phyloP scores from a whole-genome alignment of 1,284 basidiomycete species.

The Trametes pubescens region DNA sequence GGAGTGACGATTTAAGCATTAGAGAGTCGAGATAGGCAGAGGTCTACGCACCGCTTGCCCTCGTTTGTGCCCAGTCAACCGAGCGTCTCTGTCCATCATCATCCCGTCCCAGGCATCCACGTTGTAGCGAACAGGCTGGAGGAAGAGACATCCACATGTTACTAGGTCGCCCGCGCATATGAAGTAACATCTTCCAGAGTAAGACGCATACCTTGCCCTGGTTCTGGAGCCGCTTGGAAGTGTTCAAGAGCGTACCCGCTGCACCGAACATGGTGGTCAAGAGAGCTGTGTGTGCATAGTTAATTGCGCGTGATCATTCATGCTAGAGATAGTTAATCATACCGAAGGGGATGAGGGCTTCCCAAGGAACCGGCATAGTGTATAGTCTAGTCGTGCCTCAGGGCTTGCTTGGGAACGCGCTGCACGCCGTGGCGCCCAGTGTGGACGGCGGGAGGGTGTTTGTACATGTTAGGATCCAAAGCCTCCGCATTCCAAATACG shows the following conservation, averaged over 20 bases:
- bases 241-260: conserved; percentile 85
- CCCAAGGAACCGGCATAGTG: conserved; percentile 92
- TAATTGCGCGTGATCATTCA: background rate
- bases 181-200: background rate
- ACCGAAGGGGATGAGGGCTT: conserved; percentile 95
- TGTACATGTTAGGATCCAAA: conserved; percentile 27
- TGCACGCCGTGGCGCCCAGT: conserved; percentile 9
- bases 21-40: conserved; percentile 4
- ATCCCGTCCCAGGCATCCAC: conserved; percentile 91
- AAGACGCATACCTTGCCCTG: conserved; percentile 78
- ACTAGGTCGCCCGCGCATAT: background rate
- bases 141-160: background rate
- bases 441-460: conserved; percentile 17
- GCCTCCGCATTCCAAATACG: conserved; percentile 19
- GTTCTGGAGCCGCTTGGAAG: conserved; percentile 82
- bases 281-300: conserved; percentile 62
- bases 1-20: conserved; percentile 5
- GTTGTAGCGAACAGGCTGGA: conserved; percentile 83
- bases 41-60: conserved; percentile 79
- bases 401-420: conserved; percentile 19
- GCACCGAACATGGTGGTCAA: conserved; percentile 89
- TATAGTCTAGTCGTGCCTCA: conserved; percentile 15
- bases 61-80: conserved; percentile 87
- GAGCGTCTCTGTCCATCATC: conserved; percentile 92
- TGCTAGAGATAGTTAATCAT: conserved; percentile 10